Conservation (phyloP, 192 early-diverging fungal genomes). For the Dimargaris cristalligena region DNA sequence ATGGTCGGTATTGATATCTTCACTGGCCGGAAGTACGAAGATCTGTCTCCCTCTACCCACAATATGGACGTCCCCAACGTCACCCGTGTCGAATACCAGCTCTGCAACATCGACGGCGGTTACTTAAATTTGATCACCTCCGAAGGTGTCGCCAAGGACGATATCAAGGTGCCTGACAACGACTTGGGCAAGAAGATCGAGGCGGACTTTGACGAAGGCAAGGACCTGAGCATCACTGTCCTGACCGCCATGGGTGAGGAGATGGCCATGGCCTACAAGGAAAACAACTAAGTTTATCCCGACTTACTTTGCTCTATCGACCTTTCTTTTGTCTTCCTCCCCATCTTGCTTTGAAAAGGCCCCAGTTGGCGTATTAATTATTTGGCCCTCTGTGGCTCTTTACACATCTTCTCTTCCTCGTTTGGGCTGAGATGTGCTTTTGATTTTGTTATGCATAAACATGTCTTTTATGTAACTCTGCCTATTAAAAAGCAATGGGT, state of each 20-base stretch:
- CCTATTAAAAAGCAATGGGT: no score
- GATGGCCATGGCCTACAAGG: constrained; percentile 66
- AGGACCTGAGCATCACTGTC: constrained; percentile 76
- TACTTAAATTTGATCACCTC: constrained; percentile 73
- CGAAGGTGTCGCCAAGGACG: constrained; percentile 79
- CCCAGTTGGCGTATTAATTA: no score
- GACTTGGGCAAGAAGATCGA: constrained; percentile 63
- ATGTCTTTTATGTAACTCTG: no score
- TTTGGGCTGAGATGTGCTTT: no score
- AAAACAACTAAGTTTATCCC: no score
- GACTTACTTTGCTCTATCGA: no score
- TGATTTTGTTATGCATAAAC: no score
- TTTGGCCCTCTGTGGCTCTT: no score
- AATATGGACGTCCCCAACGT: constrained; percentile 99
- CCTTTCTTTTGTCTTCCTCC: no score
- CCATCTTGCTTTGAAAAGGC: no score
- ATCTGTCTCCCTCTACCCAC: constrained; percentile 99
- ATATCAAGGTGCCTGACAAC: constrained; percentile 79
- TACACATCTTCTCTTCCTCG: no score
- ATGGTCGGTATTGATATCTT: constrained; percentile 91
- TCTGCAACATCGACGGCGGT: constrained; percentile 81
- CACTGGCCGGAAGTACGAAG: constrained; percentile 95
- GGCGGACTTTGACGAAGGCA: constrained; percentile 55
- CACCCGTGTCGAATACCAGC: constrained; percentile 60
- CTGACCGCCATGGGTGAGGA: constrained; percentile 86